Conservation (phyloP, 176 grass and related monocot species). For the Aegilops longissima region DNA sequence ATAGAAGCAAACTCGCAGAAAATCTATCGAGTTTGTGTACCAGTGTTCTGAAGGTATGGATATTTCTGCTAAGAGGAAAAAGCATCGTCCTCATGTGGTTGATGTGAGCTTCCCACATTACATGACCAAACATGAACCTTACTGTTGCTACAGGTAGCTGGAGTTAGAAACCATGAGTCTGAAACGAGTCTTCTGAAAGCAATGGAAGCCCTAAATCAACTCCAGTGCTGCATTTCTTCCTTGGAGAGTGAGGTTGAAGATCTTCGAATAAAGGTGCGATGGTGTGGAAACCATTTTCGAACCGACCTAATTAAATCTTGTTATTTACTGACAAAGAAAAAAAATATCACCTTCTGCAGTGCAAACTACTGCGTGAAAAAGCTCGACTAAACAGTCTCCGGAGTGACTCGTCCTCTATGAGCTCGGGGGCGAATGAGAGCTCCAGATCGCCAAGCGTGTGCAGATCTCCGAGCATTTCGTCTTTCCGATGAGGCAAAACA, state of each 20-base stretch:
- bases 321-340: not conserved
- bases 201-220: conserved; percentile 55
- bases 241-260: conserved; percentile 63
- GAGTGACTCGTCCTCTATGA: conserved; percentile 30
- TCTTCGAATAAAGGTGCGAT: conserved; percentile 64
- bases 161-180: conserved; percentile 45
- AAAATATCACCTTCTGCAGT: conserved; percentile 24
- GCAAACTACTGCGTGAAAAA: conserved; percentile 59
- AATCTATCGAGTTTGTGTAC: conserved; percentile 59
- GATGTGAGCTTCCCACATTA: not conserved
- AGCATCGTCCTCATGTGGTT: conserved; percentile 3
- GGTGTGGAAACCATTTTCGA: not conserved
- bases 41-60: conserved; percentile 70
- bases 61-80: conserved; percentile 11
- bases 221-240: conserved; percentile 54
- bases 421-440: conserved; percentile 10
- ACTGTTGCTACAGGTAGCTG: conserved; percentile 54
- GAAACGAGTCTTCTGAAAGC: conserved; percentile 55
- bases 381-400: conserved; percentile 41
- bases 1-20: conserved; percentile 62
- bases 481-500: conserved; percentile 10
- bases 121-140: conserved; percentile 23
- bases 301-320: not conserved
- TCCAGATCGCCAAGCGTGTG: conserved; percentile 8
- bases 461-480: conserved; percentile 44